Percentiles rank a stretch among this genome's conserved stretches.
Evolutionary conservation across 1,284 basidiomycete species (phyloP).

Genomic region (Sporisorium scitamineum): DNA sequence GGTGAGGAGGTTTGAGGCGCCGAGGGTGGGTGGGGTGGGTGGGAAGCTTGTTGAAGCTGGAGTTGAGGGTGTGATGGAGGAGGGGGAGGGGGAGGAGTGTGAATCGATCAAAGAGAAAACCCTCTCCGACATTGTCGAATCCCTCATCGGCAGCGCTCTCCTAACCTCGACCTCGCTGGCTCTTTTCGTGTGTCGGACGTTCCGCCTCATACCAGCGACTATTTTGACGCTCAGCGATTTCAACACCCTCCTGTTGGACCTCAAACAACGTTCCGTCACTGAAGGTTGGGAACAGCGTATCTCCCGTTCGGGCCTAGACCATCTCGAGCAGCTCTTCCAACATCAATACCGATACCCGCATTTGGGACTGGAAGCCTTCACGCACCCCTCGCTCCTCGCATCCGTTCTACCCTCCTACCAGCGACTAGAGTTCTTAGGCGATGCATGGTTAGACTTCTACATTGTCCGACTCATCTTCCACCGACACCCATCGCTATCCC

Average conservation of each 20-base stretch:
- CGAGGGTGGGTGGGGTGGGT: conserved; percentile 7
- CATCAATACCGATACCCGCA: conserved; percentile 53
- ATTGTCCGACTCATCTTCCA: conserved; percentile 27
- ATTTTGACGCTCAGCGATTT: conserved; percentile 18
- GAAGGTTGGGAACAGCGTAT: conserved; percentile 33
- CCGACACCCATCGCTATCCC: conserved; percentile 15
- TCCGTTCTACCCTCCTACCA: conserved; percentile 51
- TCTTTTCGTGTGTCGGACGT: conserved; percentile 11
- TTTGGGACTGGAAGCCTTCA: conserved; percentile 56
- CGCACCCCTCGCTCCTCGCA: conserved; percentile 46
- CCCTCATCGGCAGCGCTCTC: conserved; percentile 45
- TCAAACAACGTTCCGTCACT: conserved; percentile 22
- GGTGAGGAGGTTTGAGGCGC: conserved; percentile 3
- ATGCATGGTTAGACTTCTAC: conserved; percentile 53
- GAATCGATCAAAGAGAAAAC: conserved; percentile 29
- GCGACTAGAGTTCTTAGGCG: conserved; percentile 60
- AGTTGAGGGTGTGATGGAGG: conserved; percentile 2
- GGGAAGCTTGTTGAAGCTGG: neutral
- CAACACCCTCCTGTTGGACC: conserved; percentile 12
- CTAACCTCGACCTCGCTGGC: neutral
- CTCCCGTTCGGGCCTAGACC: conserved; percentile 6
- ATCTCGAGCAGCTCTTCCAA: conserved; percentile 32
- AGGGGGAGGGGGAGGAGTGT: neutral
- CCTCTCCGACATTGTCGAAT: conserved; percentile 51
- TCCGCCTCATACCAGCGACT: conserved; percentile 26